Base-by-base conservation (phyloP, 73 alveolate genomes). In the Paramecium sexaurelia region DNA sequence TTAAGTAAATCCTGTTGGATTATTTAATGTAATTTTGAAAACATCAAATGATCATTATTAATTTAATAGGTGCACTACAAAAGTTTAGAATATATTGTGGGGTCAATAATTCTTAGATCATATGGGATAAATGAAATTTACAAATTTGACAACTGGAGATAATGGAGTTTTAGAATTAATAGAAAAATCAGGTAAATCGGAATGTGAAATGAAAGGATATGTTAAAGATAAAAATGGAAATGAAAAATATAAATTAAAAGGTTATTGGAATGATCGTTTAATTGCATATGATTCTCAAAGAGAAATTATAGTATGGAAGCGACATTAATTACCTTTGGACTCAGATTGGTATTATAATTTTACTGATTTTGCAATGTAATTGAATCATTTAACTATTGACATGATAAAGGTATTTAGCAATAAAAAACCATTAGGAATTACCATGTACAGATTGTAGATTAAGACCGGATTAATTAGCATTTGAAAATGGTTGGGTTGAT, bases 381-480 rank as follows among this genome's bases (percentile, higher is more conserved):
- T 96, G 0, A 98, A 98, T 94, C 92, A 96, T 87, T 92, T 97
- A 1, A 91, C 94, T 24, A 97, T 95, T 68, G 96, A 96, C 26
- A 61, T 61, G 83, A 29, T 61, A 61, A 61, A 24, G 26, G 83
- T 61, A 61, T 26, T n/a, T 4, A 51, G 17, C 0, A 17, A 17
- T 61, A 11, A 61, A 61, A 26, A 7, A 26, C 85, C 57, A 82
- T 55, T 78, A 87, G 83, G 92, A 94, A 47, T 91, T 98, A 73
- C 98, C 99, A 15, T 95, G 95, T 4, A 98, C 99, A 6, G 99
- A 98, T 85, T 92, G 98, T 13, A 96, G 99, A 91, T 85, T 96
- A n/a, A 93, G 99, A 90, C 98, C 99, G 17, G 99, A 98, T 94
- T 95, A 96, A 94, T 78, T 98, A 87, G 98, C 95, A 33, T 92